Evolutionary conservation across 2,329 filamentous ascomycete genomes (phyloP), one percentile per base, ranked within the genome.

Genomic region (Ophiostoma australiae): DNA sequence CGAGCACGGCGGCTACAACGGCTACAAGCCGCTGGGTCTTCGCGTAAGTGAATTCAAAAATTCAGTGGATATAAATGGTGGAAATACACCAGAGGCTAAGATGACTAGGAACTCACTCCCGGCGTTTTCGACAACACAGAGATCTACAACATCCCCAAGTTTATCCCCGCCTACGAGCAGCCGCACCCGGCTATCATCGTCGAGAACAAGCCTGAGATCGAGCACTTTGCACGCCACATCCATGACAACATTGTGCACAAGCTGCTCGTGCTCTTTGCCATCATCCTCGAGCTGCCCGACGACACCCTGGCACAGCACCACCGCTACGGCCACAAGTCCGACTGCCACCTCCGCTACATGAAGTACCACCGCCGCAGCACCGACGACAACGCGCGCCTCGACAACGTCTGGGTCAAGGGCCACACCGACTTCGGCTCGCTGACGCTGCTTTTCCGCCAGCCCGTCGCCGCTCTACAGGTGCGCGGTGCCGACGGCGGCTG

Each of bases 81-180:
- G 37, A 37, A 48, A 17, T 48, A 48, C 17, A 20, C 17, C 17
- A 58, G 23, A 33, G 58, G 58, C 58, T 65, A n/a, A 65, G 52
- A 33, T 13, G 58, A 4, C 6, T 27, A 65, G 58, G 71, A 73
- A 48, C 31, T 76, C 20, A 70, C 71, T 33, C 73, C 74, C 0
- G 80, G 82, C 1, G 77, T 82, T 70, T 79, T 75, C 27, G 86
- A 89, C 74, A 88, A 87, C 73, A 80, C 86, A 37, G 83, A 89
- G 73, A 83, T 88, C 1, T 88, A 84, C 79, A 88, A 88, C 75
- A 83, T 88, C 11, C 84, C 85, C 69, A 89, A 89, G 73, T 88
- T 86, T 72, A 82, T 81, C 20, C 77, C 79, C 1, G 76, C 81
- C 70, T 81, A 84, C 74, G 76, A 80, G 20, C 80, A 82, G 15